Conservation (phyloP, 768 basidiomycete species). For the Pleurotus citrinopileatus region DNA sequence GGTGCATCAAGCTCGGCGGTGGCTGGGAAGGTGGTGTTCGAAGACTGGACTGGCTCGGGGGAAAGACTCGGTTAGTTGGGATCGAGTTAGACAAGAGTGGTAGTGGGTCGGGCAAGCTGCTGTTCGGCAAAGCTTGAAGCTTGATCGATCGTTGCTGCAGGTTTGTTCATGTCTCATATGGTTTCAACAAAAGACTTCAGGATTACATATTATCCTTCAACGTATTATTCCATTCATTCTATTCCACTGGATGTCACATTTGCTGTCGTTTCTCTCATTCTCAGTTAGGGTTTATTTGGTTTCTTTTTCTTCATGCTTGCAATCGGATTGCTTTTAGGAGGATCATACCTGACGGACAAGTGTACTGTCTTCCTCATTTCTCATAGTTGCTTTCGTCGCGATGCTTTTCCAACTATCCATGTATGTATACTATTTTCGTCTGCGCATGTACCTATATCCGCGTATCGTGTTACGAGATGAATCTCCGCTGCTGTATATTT, state of each 20-base stretch:
- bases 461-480: no score
- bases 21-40: conserved; percentile 71
- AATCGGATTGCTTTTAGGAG: no score
- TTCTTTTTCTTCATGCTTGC: no score
- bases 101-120: conserved; percentile 42
- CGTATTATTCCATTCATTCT: not conserved
- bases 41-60: conserved; percentile 63
- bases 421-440: no score
- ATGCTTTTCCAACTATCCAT: no score
- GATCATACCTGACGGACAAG: no score
- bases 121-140: conserved; percentile 30
- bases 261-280: not conserved
- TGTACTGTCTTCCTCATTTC: no score
- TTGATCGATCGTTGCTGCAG: not conserved
- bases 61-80: conserved; percentile 57
- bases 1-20: conserved; percentile 58
- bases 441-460: no score
- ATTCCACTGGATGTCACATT: not conserved
- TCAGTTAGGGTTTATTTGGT: no score
- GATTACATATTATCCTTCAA: not conserved
- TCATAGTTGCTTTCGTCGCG: no score
- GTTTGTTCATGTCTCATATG: not conserved
- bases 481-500: no score
- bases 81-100: conserved; percentile 52
- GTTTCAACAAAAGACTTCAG: not conserved